Evolutionary conservation across 352 stramenopile genomes (phyloP).

Genomic region (Globisporangium nodosum): DNA sequence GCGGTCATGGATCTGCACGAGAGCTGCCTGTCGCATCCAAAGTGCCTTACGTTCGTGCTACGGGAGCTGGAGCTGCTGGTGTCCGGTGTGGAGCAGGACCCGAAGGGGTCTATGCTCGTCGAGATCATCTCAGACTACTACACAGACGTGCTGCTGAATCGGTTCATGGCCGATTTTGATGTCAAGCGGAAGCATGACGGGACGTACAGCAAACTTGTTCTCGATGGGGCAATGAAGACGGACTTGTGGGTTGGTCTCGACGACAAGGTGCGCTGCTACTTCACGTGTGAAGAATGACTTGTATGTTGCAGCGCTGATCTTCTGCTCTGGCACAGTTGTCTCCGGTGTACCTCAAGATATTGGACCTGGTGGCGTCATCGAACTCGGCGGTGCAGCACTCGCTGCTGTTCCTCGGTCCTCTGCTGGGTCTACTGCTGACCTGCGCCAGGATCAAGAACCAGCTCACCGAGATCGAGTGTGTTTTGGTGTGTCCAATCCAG

Average conservation of each 20-base stretch:
- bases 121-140: slow-evolving; percentile 37
- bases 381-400: slow-evolving; percentile 36
- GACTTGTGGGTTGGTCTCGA: slow-evolving; percentile 35
- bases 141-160: slow-evolving; percentile 29
- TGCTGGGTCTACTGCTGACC: slow-evolving; percentile 34
- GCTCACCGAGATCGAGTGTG: slow-evolving; percentile 32
- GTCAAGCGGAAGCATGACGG: slow-evolving; percentile 11
- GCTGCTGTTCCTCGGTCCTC: slow-evolving; percentile 32
- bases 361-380: slow-evolving; percentile 39
- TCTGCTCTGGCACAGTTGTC: slow-evolving; percentile 16
- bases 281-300: background rate
- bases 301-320: background rate
- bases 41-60: slow-evolving; percentile 37
- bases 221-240: slow-evolving; percentile 30
- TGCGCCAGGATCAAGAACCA: slow-evolving; percentile 26
- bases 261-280: slow-evolving; percentile 15
- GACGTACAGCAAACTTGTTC: slow-evolving; percentile 25
- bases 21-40: slow-evolving; percentile 21
- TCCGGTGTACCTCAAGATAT: slow-evolving; percentile 37
- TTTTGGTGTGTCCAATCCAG: slow-evolving; percentile 51
- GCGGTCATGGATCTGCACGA: slow-evolving; percentile 25
- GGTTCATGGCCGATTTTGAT: slow-evolving; percentile 48
- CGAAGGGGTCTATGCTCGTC: slow-evolving; percentile 20
- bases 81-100: slow-evolving; percentile 14
- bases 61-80: slow-evolving; percentile 33